These are phyloP conservation scores for Rhizopogon roseolus DNA, from an alignment of 768 basidiomycete species.

Conservation along the genomic window DNA sequence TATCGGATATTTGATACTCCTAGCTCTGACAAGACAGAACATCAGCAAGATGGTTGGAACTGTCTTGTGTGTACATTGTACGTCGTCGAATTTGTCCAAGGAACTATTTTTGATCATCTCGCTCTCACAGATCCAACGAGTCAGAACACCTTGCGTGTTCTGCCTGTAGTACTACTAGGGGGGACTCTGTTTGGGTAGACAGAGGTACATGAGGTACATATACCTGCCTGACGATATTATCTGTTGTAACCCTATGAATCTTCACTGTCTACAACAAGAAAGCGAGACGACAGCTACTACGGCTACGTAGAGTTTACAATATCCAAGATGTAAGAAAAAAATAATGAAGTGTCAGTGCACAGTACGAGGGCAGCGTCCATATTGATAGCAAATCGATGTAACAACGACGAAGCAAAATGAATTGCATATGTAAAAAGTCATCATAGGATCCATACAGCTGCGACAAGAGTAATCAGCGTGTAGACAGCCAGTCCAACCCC, in stretches of 20 bases:
- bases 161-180: slow-evolving; percentile 52
- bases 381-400: neutral
- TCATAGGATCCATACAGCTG: slow-evolving; percentile 14
- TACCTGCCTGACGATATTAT: neutral
- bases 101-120: slow-evolving; percentile 1
- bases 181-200: slow-evolving; percentile 28
- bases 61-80: slow-evolving; percentile 66
- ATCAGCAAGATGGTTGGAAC: slow-evolving; percentile 34
- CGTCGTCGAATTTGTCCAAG: slow-evolving; percentile 17
- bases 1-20: slow-evolving; percentile 7
- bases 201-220: neutral
- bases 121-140: slow-evolving; percentile 42
- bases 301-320: neutral
- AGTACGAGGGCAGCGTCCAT: neutral
- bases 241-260: neutral
- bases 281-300: slow-evolving; percentile 1
- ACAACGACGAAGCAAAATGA: neutral
- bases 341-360: neutral
- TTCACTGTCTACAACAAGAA: neutral
- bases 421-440: neutral
- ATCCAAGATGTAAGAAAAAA: slow-evolving; percentile 1
- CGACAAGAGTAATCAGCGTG: slow-evolving; percentile 8
- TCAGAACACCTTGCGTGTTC: slow-evolving; percentile 54
- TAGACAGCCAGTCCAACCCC: slow-evolving; percentile 7
- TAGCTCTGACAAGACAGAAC: slow-evolving; percentile 30